These are phyloP conservation scores for Solanum sejunctum DNA, from an alignment of 257 asterid genomes.

Conservation along the genomic window DNA sequence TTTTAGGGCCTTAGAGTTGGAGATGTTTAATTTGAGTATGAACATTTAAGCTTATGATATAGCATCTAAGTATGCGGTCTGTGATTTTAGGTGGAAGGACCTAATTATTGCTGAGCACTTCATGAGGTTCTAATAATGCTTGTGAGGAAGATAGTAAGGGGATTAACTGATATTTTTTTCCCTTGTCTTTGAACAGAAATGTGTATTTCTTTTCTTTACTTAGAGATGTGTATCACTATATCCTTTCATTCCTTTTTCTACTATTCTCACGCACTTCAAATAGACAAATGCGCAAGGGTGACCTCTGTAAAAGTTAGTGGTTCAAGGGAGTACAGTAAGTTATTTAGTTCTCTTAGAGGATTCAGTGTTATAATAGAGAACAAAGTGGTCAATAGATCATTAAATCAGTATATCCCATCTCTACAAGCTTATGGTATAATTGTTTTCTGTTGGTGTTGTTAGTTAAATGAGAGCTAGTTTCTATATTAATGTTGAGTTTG, in stretches of 20 bases:
- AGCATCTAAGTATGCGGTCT: neutral
- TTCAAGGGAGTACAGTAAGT: neutral
- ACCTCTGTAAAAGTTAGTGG: neutral
- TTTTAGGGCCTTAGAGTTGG: neutral
- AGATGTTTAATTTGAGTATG: neutral
- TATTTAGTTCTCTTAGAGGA: neutral
- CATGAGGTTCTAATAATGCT: neutral
- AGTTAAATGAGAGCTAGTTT: neutral
- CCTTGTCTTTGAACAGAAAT: neutral
- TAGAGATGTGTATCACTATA: too few relatives aligned
- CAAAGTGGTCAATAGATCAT: neutral
- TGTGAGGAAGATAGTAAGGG: neutral
- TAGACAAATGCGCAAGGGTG: neutral
- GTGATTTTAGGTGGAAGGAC: neutral
- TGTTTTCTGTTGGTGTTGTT: neutral
- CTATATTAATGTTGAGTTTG: neutral
- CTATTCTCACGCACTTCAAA: neutral
- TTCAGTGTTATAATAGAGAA: neutral
- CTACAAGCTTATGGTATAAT: neutral
- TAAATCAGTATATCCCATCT: neutral
- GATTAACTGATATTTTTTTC: neutral
- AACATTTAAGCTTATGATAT: neutral
- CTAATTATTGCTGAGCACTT: neutral
- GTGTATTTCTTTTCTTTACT: neutral
- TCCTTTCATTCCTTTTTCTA: neutral